A percentile compares a stretch with the other conserved stretches of the same genome.
phyloP scores from a whole-genome alignment of 371 early-diverging fungal species.

The Entomophthora muscae region DNA sequence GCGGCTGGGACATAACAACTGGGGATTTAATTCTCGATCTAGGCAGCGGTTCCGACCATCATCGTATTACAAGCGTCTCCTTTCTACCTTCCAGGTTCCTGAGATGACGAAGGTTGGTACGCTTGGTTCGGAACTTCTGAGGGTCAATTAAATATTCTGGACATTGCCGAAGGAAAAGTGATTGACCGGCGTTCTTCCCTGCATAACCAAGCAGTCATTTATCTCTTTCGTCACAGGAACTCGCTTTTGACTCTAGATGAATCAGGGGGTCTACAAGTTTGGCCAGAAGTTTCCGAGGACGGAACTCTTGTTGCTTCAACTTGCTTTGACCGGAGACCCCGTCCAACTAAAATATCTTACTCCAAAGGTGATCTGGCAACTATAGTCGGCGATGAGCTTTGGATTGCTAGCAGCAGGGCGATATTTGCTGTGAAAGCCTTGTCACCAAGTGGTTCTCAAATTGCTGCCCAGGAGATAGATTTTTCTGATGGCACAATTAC shows the following conservation, averaged over 20 bases:
- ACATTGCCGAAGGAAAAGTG: slow-evolving; percentile 22
- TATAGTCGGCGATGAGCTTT: slow-evolving; percentile 29
- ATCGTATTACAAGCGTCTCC: slow-evolving; percentile 7
- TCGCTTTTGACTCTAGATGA: slow-evolving; percentile 64
- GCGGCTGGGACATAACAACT: neutral
- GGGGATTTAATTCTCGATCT: neutral
- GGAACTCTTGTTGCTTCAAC: slow-evolving; percentile 14
- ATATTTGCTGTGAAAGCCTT: slow-evolving; percentile 31
- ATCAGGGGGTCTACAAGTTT: slow-evolving; percentile 41
- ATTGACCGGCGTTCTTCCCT: slow-evolving; percentile 26
- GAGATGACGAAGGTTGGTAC: slow-evolving; percentile 28
- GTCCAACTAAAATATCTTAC: slow-evolving; percentile 19
- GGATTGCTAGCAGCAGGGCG: slow-evolving; percentile 32
- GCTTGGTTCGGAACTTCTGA: slow-evolving; percentile 38
- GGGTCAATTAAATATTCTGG: slow-evolving; percentile 28
- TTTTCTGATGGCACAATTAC: slow-evolving; percentile 38
- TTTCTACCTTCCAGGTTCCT: slow-evolving; percentile 20
- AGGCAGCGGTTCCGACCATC: neutral
- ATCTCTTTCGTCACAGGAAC: slow-evolving; percentile 33
- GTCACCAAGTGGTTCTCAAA: slow-evolving; percentile 21
- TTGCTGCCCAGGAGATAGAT: slow-evolving; percentile 15
- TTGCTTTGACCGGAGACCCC: slow-evolving; percentile 8
- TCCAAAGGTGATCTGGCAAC: slow-evolving; percentile 22
- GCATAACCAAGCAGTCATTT: slow-evolving; percentile 38
- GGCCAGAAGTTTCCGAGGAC: slow-evolving; percentile 26